These are phyloP conservation scores for Nitzschia putrida DNA, from an alignment of 108 stramenopile species.

Conservation along the genomic window DNA sequence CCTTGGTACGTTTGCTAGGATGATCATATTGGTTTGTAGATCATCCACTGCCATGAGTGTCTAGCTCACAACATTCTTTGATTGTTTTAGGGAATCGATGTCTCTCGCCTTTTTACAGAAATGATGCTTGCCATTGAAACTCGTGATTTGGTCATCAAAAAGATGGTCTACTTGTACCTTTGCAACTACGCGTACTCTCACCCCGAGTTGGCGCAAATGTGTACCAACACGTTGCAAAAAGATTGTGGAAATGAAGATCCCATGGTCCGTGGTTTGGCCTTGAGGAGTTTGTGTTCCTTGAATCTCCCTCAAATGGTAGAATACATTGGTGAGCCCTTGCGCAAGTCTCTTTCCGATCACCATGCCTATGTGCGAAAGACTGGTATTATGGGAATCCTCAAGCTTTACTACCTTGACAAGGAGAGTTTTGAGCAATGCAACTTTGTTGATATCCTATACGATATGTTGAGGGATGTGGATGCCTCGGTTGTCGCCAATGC, in stretches of 20 bases:
- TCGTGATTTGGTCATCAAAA: constrained; percentile 98
- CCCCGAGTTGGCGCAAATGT: constrained; percentile 99
- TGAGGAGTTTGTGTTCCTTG: constrained; percentile 91
- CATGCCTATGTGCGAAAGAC: constrained; percentile 99
- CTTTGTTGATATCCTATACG: constrained; percentile 93
- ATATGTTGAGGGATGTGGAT: constrained; percentile 97
- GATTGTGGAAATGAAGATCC: constrained; percentile 98
- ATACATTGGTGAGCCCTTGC: constrained; percentile 90
- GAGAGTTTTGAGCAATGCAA: constrained; percentile 73
- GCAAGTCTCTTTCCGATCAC: constrained; percentile 79
- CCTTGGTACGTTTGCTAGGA: background rate
- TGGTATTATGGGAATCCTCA: constrained; percentile 96
- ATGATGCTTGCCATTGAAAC: constrained; percentile 98
- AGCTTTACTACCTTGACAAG: constrained; percentile 90
- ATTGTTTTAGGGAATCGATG: constrained; percentile 87
- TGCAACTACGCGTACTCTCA: constrained; percentile 93
- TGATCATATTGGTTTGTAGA: background rate
- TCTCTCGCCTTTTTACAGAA: constrained; percentile 97
- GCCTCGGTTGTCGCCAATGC: constrained; percentile 94
- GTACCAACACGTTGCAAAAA: constrained; percentile 97
- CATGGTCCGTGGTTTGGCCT: constrained; percentile 97
- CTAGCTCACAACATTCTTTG: background rate
- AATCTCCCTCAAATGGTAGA: constrained; percentile 96
- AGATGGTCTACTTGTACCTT: constrained; percentile 99
- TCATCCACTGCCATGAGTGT: background rate